These are phyloP conservation scores for Nymphaea colorata DNA, from an alignment of 164 flowering plant genomes.

Conservation along the genomic window DNA sequence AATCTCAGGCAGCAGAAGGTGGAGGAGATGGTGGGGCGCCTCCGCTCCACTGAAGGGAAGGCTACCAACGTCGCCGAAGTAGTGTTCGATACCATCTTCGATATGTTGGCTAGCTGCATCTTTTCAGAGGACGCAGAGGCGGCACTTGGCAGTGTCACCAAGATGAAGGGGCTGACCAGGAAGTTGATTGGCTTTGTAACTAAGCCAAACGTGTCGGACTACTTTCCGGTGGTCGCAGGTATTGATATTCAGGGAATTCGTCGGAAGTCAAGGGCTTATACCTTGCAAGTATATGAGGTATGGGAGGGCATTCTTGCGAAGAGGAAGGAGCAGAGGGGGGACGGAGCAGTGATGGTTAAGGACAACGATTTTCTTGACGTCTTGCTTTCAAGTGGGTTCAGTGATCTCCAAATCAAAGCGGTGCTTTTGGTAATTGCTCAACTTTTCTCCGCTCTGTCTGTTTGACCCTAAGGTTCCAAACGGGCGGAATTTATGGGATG, in stretches of 20 bases:
- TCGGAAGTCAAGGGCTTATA: background rate
- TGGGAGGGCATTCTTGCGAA: constrained; percentile 15
- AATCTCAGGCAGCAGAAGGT: constrained; percentile 17
- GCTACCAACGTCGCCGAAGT: constrained; percentile 15
- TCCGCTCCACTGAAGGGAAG: constrained; percentile 9
- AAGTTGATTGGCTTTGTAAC: constrained; percentile 11
- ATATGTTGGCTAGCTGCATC: constrained; percentile 14
- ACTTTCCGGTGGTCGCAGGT: constrained; percentile 1
- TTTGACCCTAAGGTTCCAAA: too few species aligned
- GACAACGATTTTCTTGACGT: constrained; percentile 16
- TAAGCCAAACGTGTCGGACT: constrained; percentile 3
- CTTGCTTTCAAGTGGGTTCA: constrained; percentile 12
- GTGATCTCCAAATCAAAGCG: constrained; percentile 13
- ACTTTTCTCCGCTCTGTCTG: background rate
- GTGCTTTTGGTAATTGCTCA: constrained; percentile 10
- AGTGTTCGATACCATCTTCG: constrained; percentile 13
- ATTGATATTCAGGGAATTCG: constrained; percentile 11
- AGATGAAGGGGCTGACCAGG: constrained; percentile 18
- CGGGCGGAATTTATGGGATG: too few species aligned
- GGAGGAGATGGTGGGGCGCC: constrained; percentile 10
- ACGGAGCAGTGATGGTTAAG: too few species aligned
- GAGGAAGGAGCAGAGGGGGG: background rate
- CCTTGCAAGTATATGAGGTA: background rate
- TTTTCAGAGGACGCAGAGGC: constrained; percentile 8
- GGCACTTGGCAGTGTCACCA: background rate